phyloP scores from a whole-genome alignment of 768 basidiomycete species.

The Russula emetica region DNA sequence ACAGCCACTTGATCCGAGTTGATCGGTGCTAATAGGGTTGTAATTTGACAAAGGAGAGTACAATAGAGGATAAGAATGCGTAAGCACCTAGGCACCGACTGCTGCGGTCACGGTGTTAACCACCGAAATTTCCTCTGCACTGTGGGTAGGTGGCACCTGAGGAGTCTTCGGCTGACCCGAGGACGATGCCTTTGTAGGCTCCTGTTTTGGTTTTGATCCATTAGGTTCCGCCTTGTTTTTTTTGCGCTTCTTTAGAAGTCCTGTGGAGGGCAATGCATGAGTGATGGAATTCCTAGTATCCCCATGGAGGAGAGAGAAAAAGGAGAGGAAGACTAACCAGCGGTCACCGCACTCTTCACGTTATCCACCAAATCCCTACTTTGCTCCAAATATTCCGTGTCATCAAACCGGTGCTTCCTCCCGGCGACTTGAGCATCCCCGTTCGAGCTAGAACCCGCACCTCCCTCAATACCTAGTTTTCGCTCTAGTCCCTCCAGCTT shows the following conservation, averaged over 20 bases:
- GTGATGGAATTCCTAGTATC: background rate
- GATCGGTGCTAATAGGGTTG: background rate
- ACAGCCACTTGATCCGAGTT: conserved; percentile 1
- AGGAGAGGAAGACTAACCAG: conserved; percentile 48
- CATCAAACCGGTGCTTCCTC: conserved; percentile 87
- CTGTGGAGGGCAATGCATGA: conserved; percentile 37
- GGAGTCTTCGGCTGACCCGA: background rate
- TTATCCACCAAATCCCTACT: conserved; percentile 85
- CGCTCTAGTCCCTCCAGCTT: conserved; percentile 84
- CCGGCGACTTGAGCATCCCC: conserved; percentile 51
- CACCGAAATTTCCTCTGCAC: background rate
- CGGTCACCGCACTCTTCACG: conserved; percentile 85
- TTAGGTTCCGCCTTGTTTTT: conserved; percentile 48
- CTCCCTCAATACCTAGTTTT: conserved; percentile 64
- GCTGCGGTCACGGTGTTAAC: background rate
- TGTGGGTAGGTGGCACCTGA: background rate
- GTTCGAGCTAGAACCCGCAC: conserved; percentile 34
- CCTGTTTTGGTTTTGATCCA: background rate
- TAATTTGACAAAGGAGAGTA: background rate
- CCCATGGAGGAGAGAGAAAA: conserved; percentile 28
- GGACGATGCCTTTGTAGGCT: background rate
- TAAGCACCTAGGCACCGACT: conserved; percentile 6
- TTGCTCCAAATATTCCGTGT: conserved; percentile 88
- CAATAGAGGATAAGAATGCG: background rate
- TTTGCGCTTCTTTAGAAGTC: conserved; percentile 71